Conservation (phyloP, 2,329 filamentous ascomycete genomes). For the Colletotrichum orchidophilum region DNA sequence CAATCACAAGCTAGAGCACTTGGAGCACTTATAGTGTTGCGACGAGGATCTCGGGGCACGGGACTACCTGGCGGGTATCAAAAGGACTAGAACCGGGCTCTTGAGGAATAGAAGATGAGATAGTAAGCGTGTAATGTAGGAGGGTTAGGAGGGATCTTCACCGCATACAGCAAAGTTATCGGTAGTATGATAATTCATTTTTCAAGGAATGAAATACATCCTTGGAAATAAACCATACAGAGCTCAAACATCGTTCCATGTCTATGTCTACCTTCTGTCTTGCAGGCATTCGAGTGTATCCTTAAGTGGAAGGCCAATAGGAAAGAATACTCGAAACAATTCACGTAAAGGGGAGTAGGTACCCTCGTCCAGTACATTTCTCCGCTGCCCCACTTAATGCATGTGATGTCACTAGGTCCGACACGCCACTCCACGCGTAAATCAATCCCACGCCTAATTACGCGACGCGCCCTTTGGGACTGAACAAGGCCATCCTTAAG, state of each 20-base stretch:
- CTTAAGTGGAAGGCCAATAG: neutral
- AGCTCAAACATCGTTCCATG: neutral
- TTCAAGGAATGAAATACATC: neutral
- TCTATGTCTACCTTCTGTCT: neutral
- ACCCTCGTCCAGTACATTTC: neutral
- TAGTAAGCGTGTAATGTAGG: no score
- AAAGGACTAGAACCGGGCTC: no score
- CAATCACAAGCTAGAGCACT: no score
- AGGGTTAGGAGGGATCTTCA: no score
- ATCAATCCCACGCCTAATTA: conserved; percentile 13
- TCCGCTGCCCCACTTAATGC: conserved; percentile 6
- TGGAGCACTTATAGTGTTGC: no score
- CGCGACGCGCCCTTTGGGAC: conserved; percentile 26
- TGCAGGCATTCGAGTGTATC: neutral
- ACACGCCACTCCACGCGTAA: conserved; percentile 28
- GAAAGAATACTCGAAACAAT: neutral
- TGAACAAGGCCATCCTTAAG: conserved; percentile 20
- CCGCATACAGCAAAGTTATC: neutral
- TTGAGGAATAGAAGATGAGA: no score
- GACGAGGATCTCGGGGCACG: no score
- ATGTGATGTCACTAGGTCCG: conserved; percentile 26
- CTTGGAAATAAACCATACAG: neutral
- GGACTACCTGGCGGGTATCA: no score
- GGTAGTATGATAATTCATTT: neutral
- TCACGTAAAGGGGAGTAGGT: neutral